These are phyloP conservation scores for Smallanthus sonchifolius DNA, from an alignment of 129 eudicot genomes.

Conservation along the genomic window DNA sequence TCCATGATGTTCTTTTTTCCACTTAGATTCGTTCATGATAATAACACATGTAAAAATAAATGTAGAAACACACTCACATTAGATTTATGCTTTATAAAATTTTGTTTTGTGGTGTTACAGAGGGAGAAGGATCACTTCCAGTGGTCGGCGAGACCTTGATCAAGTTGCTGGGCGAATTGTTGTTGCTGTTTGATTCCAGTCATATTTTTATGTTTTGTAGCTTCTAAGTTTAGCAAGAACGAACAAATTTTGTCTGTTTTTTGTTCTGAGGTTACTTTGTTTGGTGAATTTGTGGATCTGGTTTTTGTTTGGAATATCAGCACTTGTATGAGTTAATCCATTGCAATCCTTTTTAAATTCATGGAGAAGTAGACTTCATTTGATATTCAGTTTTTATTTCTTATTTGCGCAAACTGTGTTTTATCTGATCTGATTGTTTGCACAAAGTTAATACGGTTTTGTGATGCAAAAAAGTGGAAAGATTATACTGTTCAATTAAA, in stretches of 20 bases:
- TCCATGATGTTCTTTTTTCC: background rate
- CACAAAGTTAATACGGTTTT: no score
- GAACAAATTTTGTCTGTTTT: slow-evolving; percentile 23
- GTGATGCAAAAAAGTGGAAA: no score
- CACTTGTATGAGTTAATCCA: background rate
- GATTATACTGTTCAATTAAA: no score
- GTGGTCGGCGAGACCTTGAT: slow-evolving; percentile 55
- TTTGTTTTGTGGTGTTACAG: slow-evolving; percentile 16
- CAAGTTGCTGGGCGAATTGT: slow-evolving; percentile 57
- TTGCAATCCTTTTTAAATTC: background rate
- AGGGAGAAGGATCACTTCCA: slow-evolving; percentile 52
- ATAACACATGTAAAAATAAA: no score
- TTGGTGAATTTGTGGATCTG: slow-evolving; percentile 14
- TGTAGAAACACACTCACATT: background rate
- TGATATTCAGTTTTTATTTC: background rate
- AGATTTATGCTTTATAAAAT: background rate
- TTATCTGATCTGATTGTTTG: no score
- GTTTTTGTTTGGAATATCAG: slow-evolving; percentile 4
- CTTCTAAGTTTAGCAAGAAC: slow-evolving; percentile 7
- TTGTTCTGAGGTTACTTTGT: background rate
- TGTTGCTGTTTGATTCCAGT: slow-evolving; percentile 33
- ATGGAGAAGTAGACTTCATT: background rate
- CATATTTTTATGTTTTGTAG: slow-evolving; percentile 25
- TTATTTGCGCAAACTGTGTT: no score
- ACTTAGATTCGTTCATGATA: background rate